Conservation (phyloP, 139 green algal species). For the Gonium pectorale region DNA sequence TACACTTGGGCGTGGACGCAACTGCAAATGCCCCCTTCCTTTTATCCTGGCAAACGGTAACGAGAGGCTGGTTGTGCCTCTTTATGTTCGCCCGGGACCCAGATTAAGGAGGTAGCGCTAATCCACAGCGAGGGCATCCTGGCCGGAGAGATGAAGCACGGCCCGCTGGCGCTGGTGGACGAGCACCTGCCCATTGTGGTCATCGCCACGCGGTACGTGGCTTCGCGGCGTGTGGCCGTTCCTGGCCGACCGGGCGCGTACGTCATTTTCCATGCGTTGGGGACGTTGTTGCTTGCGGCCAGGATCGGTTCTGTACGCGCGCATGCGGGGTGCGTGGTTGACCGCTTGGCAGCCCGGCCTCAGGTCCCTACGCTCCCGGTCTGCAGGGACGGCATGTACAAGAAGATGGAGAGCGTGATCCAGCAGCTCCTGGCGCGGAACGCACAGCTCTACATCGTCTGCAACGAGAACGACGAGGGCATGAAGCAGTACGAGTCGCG, state of each 20-base stretch:
- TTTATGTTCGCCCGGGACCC: no score
- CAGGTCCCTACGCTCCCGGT: neutral
- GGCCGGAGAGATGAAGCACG: slow-evolving; percentile 99
- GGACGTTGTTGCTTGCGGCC: no score
- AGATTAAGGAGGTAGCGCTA: slow-evolving; percentile 93
- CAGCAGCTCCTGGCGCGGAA: slow-evolving; percentile 89
- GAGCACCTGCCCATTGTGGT: slow-evolving; percentile 95
- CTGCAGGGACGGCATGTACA: slow-evolving; percentile 70
- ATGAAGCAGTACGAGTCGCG: slow-evolving; percentile 58
- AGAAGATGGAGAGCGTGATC: slow-evolving; percentile 94
- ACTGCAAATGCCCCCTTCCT: no score
- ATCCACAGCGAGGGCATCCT: slow-evolving; percentile 98
- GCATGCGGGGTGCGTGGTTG: no score
- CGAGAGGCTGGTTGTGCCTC: no score
- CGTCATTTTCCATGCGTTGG: no score
- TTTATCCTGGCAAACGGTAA: no score
- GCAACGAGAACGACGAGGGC: slow-evolving; percentile 76
- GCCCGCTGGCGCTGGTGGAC: slow-evolving; percentile 96
- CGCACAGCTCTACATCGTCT: slow-evolving; percentile 89
- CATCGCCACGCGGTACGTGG: slow-evolving; percentile 73
- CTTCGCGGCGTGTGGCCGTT: neutral
- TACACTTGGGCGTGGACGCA: no score
- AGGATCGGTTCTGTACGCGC: no score
- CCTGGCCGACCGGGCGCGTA: no score
- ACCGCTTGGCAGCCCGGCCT: no score